Evolutionary conservation across 257 asterid species (phyloP).

Genomic region (Ocimum tenuiflorum): DNA sequence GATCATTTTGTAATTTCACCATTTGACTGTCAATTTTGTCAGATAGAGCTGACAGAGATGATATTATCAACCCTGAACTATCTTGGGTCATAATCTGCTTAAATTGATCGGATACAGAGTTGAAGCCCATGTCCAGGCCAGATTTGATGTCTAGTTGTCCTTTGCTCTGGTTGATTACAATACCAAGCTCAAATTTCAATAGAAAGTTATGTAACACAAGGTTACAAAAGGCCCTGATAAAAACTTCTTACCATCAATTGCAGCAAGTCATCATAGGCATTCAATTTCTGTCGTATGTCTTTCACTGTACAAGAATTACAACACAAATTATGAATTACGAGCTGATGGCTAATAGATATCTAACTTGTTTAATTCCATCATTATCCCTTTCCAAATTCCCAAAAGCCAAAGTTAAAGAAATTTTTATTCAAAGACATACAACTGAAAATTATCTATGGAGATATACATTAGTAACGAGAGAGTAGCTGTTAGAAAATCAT

Average conservation of each 20-base stretch:
- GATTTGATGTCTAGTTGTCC: constrained; percentile 78
- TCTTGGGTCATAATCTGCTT: constrained; percentile 40
- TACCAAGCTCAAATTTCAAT: constrained; percentile 25
- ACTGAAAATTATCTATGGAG: not conserved
- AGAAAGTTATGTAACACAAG: constrained; percentile 3
- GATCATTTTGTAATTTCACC: constrained; percentile 43
- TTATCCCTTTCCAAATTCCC: constrained; percentile 6
- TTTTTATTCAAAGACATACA: not conserved
- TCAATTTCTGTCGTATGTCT: constrained; percentile 59
- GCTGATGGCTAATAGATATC: not conserved
- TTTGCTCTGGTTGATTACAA: constrained; percentile 43
- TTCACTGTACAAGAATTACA: constrained; percentile 45
- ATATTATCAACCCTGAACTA: constrained; percentile 34
- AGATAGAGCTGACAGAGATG: constrained; percentile 46
- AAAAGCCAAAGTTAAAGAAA: not conserved
- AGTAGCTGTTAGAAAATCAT: not conserved
- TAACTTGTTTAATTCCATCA: not conserved
- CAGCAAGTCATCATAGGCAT: constrained; percentile 50
- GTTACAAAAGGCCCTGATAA: constrained; percentile 18
- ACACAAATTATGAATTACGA: constrained; percentile 10
- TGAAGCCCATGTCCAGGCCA: constrained; percentile 40
- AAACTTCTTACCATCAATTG: constrained; percentile 55
- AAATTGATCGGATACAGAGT: constrained; percentile 48
- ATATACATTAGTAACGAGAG: constrained; percentile 2
- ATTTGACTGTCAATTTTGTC: constrained; percentile 44